Percentiles rank a stretch among this genome's conserved stretches.
These are phyloP conservation scores for Marchantia polymorpha DNA, from an alignment of 225 moss, liverwort and hornwort species.

Conservation along the genomic window DNA sequence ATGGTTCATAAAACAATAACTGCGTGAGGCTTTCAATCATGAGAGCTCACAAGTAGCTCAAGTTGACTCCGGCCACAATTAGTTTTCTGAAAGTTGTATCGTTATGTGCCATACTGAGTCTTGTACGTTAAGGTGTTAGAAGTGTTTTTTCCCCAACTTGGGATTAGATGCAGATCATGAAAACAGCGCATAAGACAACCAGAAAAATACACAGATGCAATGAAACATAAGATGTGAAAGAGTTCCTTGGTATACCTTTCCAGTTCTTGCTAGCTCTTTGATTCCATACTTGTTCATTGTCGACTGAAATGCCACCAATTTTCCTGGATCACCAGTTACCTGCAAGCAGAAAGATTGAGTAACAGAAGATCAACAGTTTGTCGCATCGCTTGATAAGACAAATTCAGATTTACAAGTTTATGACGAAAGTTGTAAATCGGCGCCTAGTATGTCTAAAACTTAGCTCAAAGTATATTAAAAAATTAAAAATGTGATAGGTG, in stretches of 20 bases:
- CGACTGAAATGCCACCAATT: constrained; percentile 69
- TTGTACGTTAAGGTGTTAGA: too few species aligned
- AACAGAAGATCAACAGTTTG: neutral
- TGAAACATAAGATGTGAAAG: neutral
- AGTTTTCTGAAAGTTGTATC: neutral
- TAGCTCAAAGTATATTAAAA: too few species aligned
- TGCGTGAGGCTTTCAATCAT: neutral
- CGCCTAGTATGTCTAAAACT: too few species aligned
- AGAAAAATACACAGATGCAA: too few species aligned
- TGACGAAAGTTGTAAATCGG: too few species aligned
- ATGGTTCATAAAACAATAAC: too few species aligned
- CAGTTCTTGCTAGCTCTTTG: constrained; percentile 88
- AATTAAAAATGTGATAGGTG: too few species aligned
- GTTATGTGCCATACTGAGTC: neutral
- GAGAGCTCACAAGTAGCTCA: neutral
- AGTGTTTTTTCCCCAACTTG: neutral
- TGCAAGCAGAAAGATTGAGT: constrained; percentile 23
- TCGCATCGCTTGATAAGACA: neutral
- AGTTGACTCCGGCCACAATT: too few species aligned
- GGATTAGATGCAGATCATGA: neutral
- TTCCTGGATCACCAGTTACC: constrained; percentile 96
- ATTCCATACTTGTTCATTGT: constrained; percentile 91
- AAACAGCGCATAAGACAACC: too few species aligned
- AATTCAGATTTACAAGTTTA: too few species aligned
- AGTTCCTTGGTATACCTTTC: constrained; percentile 52